Conservation (phyloP, 1,284 basidiomycete genomes). For the Papiliotrema nemorosa region DNA sequence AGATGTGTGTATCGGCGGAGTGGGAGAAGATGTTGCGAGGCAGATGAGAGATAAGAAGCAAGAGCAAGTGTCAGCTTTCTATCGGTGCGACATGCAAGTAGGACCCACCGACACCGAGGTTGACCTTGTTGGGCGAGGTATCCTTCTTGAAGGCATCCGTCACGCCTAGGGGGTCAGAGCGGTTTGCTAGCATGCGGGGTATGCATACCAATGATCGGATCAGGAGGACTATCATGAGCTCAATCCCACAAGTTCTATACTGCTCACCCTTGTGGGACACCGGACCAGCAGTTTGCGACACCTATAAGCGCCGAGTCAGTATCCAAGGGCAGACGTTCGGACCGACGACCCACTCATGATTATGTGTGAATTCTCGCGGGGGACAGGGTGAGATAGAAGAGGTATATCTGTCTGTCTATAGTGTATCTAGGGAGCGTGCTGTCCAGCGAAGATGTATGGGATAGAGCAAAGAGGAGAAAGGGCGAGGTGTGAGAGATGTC, state of each 20-base stretch:
- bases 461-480: too few relatives aligned
- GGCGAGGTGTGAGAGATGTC: too few relatives aligned
- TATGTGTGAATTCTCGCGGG: too few relatives aligned
- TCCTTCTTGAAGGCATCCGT: constrained; percentile 64
- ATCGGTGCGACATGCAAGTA: not conserved
- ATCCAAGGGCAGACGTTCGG: too few relatives aligned
- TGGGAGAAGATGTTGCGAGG: not conserved
- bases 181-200: too few relatives aligned
- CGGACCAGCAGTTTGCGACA: constrained; percentile 33
- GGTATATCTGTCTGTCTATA: too few relatives aligned
- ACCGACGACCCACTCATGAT: too few relatives aligned
- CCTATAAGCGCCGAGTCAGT: constrained; percentile 6
- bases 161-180: constrained; percentile 14
- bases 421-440: too few relatives aligned
- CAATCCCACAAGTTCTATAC: not conserved
- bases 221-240: not conserved
- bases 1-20: not conserved
- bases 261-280: constrained; percentile 31
- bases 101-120: constrained; percentile 78
- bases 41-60: not conserved
- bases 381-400: too few relatives aligned
- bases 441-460: too few relatives aligned
- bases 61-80: not conserved
- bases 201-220: not conserved
- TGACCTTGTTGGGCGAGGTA: constrained; percentile 84